Conservation (phyloP, 2,329 filamentous ascomycete genomes). For the Endocalyx cinctus region DNA sequence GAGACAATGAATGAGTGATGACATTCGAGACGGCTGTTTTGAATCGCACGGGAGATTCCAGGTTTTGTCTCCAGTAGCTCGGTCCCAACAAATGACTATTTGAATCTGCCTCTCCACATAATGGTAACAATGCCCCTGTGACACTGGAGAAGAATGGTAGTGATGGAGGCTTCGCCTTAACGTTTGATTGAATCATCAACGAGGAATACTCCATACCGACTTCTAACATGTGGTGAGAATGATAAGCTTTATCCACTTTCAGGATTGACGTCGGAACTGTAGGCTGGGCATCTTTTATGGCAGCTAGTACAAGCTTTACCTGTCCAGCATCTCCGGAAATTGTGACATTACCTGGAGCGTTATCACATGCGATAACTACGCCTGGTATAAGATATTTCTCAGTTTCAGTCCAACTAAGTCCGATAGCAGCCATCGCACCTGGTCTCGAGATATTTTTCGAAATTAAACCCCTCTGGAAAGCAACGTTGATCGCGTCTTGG, state of each 20-base stretch:
- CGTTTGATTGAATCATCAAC: constrained; percentile 1
- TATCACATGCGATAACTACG: constrained; percentile 18
- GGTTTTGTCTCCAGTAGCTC: constrained; percentile 16
- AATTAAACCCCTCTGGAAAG: constrained; percentile 35
- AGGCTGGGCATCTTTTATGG: constrained; percentile 11
- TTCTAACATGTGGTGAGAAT: constrained; percentile 23
- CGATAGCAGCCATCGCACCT: constrained; percentile 30
- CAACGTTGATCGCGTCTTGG: constrained; percentile 32
- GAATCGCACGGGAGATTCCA: constrained; percentile 18
- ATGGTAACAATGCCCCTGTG: too few species aligned
- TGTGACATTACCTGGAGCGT: constrained; percentile 19
- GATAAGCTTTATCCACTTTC: constrained; percentile 27
- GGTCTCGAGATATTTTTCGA: constrained; percentile 10
- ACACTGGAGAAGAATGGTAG: constrained; percentile 17
- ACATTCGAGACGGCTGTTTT: constrained; percentile 9
- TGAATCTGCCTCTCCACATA: constrained; percentile 4
- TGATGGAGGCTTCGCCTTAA: constrained; percentile 3
- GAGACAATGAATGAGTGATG: constrained; percentile 3
- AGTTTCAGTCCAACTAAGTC: constrained; percentile 18
- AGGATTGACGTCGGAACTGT: constrained; percentile 15
- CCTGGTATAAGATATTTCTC: constrained; percentile 12
- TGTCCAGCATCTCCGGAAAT: constrained; percentile 16
- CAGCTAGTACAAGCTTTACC: constrained; percentile 14
- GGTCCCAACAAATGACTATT: constrained; percentile 4
- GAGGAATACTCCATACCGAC: constrained; percentile 9